Conservation (phyloP, 306 rosid species). For the Pueraria montana region DNA sequence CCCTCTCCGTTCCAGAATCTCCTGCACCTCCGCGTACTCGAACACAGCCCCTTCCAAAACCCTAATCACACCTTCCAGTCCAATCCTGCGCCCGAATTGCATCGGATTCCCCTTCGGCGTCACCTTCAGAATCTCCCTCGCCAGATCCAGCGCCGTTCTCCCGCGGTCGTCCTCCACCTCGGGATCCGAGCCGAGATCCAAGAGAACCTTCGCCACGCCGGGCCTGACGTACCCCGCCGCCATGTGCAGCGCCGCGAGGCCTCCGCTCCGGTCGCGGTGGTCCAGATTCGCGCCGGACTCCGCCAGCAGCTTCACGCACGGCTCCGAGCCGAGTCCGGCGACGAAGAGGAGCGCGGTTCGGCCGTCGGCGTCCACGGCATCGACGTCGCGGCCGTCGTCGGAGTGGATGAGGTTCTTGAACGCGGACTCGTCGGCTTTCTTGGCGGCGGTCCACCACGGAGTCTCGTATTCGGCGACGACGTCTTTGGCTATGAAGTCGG, state of each 20-base stretch:
- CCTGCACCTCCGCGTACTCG: conserved; percentile 88
- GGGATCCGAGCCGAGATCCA: conserved; percentile 75
- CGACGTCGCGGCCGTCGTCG: conserved; percentile 70
- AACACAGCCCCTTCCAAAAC: conserved; percentile 67
- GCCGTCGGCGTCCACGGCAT: conserved; percentile 77
- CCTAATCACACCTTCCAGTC: conserved; percentile 64
- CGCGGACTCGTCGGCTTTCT: conserved; percentile 69
- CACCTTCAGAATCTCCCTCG: conserved; percentile 61
- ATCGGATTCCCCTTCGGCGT: conserved; percentile 86
- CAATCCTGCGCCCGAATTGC: conserved; percentile 76
- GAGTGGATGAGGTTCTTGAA: conserved; percentile 52
- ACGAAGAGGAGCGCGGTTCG: conserved; percentile 82
- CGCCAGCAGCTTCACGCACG: conserved; percentile 63
- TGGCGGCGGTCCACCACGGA: conserved; percentile 95
- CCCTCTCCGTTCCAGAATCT: conserved; percentile 77
- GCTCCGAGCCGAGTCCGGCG: conserved; percentile 78
- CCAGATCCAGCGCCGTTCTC: conserved; percentile 73
- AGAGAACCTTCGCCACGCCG: conserved; percentile 62
- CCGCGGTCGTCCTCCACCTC: conserved; percentile 67
- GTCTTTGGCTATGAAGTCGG: conserved; percentile 81
- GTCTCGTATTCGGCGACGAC: conserved; percentile 84
- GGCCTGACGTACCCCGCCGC: conserved; percentile 85
- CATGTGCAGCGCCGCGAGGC: conserved; percentile 78
- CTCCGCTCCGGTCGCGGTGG: conserved; percentile 69
- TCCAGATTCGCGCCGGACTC: conserved; percentile 74